phyloP scores from a whole-genome alignment of 78 protist species.

The Dictyostelium capitatum region DNA sequence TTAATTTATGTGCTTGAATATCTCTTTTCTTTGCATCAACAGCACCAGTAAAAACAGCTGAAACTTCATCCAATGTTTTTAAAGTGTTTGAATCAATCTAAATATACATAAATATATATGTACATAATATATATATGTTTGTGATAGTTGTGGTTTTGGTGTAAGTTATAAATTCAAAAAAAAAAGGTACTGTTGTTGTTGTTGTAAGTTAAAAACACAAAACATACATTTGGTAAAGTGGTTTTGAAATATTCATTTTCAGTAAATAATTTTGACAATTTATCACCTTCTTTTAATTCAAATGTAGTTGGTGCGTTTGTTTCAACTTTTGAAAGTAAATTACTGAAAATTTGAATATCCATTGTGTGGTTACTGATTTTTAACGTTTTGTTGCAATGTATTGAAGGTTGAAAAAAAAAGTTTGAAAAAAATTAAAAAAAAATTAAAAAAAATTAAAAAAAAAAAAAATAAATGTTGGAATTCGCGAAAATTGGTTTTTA shows the following conservation, averaged over 20 bases:
- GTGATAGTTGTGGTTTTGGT: background rate
- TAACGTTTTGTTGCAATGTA: background rate
- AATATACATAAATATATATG: no score
- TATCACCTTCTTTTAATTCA: background rate
- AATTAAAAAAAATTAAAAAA: background rate
- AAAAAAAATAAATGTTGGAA: background rate
- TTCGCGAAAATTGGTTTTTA: no score
- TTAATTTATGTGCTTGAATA: conserved; percentile 43
- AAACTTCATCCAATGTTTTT: conserved; percentile 17
- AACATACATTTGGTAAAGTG: background rate
- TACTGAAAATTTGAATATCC: background rate
- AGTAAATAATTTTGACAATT: background rate
- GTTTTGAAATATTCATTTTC: background rate
- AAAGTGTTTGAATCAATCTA: conserved; percentile 5
- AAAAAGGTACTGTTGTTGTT: no score
- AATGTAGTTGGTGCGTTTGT: background rate
- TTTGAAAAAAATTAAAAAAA: background rate
- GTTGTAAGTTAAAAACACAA: no score
- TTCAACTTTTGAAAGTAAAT: conserved; percentile 17
- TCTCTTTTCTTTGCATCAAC: conserved; percentile 28
- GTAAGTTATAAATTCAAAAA: background rate
- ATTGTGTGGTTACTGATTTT: background rate
- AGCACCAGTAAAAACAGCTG: background rate
- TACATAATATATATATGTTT: no score
- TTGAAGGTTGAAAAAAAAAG: background rate